Evolutionary conservation across 2,329 filamentous ascomycete species (phyloP).

Genomic region (Alternaria infectoria): DNA sequence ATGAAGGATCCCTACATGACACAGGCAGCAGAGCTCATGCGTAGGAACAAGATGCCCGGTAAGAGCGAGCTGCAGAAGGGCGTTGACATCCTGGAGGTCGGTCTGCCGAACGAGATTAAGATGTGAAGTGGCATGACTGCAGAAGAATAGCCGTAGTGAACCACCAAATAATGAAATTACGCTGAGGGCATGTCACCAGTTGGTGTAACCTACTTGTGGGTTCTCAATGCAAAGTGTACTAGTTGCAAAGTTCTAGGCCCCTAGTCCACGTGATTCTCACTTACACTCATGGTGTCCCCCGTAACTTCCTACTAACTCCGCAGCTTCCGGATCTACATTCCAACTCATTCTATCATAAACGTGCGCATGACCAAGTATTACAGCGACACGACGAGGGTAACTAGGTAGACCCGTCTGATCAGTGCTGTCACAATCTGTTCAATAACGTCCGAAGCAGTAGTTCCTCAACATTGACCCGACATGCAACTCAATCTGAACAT

Average conservation of each 20-base stretch:
- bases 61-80: conserved; percentile 78
- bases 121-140: conserved; percentile 35
- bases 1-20: conserved; percentile 75
- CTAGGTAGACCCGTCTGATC: not conserved
- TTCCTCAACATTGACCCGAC: not conserved
- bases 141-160: not conserved
- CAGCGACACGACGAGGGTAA: not conserved
- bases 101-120: conserved; percentile 54
- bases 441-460: not conserved
- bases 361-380: not conserved
- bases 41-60: conserved; percentile 77
- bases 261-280: not conserved
- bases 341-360: not conserved
- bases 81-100: conserved; percentile 54
- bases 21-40: conserved; percentile 86
- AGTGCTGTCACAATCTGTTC: not conserved
- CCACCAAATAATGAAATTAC: not conserved
- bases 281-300: not conserved
- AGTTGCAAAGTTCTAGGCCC: not conserved
- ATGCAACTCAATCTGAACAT: not conserved
- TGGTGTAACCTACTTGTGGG: not conserved
- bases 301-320: not conserved
- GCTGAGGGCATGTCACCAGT: not conserved
- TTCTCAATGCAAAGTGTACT: not conserved
- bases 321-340: not conserved